Conservation (phyloP, 768 basidiomycete genomes). For the Panus rudis region DNA sequence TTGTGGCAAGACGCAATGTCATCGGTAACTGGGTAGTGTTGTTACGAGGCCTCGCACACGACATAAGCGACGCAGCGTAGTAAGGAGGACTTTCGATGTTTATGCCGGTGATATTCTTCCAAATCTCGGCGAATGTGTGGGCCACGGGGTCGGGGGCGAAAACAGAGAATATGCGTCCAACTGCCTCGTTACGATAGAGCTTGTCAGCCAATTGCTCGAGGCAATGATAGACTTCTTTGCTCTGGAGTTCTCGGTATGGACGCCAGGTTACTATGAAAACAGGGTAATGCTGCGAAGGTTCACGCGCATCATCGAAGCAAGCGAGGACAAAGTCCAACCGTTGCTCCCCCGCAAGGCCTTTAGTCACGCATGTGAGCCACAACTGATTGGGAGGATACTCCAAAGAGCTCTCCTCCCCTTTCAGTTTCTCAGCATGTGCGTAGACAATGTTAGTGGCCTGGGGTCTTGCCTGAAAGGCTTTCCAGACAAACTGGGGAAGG, state of each 20-base stretch:
- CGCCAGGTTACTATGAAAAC: conserved; percentile 50
- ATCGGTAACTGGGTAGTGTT: conserved; percentile 17
- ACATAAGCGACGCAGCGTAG: conserved; percentile 58
- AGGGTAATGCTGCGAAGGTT: conserved; percentile 59
- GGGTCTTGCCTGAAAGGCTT: conserved; percentile 29
- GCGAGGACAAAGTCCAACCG: conserved; percentile 48
- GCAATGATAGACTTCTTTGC: conserved; percentile 31
- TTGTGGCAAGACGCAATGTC: conserved; percentile 38
- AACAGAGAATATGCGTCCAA: conserved; percentile 53
- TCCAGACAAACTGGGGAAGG: conserved; percentile 32
- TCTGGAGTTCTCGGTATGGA: conserved; percentile 23
- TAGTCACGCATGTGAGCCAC: conserved; percentile 26
- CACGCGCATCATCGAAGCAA: conserved; percentile 48
- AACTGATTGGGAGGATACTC: conserved; percentile 4
- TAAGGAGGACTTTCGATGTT: conserved; percentile 26
- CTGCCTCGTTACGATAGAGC: conserved; percentile 29
- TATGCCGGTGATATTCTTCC: conserved; percentile 42
- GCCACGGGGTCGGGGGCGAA: conserved; percentile 50
- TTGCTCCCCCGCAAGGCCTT: neutral
- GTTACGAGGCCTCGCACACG: conserved; percentile 35
- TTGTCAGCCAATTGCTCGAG: conserved; percentile 35
- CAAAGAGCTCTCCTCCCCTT: conserved; percentile 3
- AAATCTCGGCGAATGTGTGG: conserved; percentile 37
- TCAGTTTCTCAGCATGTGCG: conserved; percentile 30
- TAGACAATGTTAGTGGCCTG: conserved; percentile 36